Percentiles rank a stretch among this genome's conserved stretches.
Evolutionary conservation across 1,284 basidiomycete genomes (phyloP).

Genomic region (Thelephora terrestris): DNA sequence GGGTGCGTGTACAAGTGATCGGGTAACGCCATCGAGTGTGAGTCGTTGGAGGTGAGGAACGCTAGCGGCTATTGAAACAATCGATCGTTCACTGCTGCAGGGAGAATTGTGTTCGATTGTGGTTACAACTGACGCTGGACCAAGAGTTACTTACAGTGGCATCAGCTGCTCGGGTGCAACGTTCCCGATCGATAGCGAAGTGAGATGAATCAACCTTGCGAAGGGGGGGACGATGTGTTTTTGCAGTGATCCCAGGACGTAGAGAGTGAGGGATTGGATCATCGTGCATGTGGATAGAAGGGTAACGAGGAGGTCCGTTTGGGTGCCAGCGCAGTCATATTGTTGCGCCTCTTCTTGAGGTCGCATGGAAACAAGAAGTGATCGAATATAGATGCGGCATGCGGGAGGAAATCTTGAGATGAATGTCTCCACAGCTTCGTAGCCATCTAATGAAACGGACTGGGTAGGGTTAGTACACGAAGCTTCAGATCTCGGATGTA

Average conservation of each 20-base stretch:
- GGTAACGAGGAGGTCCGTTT: constrained; percentile 36
- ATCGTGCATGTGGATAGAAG: constrained; percentile 41
- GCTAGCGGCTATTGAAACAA: constrained; percentile 57
- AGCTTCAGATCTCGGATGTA: background rate
- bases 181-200: constrained; percentile 45
- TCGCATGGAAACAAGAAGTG: constrained; percentile 43
- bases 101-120: constrained; percentile 8
- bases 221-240: constrained; percentile 44
- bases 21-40: constrained; percentile 51
- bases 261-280: constrained; percentile 40
- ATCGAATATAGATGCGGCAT: constrained; percentile 44
- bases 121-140: constrained; percentile 9
- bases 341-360: constrained; percentile 10
- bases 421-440: constrained; percentile 39
- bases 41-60: constrained; percentile 45
- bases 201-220: constrained; percentile 32
- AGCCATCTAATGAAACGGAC: constrained; percentile 36
- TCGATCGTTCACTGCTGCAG: constrained; percentile 57
- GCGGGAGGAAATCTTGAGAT: constrained; percentile 42
- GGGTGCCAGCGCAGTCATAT: constrained; percentile 3
- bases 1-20: constrained; percentile 49
- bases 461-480: constrained; percentile 9
- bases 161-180: constrained; percentile 37
- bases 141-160: constrained; percentile 43
- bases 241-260: constrained; percentile 42